Base-by-base conservation (phyloP, 2,329 filamentous ascomycete species). In the Claviceps africana region DNA sequence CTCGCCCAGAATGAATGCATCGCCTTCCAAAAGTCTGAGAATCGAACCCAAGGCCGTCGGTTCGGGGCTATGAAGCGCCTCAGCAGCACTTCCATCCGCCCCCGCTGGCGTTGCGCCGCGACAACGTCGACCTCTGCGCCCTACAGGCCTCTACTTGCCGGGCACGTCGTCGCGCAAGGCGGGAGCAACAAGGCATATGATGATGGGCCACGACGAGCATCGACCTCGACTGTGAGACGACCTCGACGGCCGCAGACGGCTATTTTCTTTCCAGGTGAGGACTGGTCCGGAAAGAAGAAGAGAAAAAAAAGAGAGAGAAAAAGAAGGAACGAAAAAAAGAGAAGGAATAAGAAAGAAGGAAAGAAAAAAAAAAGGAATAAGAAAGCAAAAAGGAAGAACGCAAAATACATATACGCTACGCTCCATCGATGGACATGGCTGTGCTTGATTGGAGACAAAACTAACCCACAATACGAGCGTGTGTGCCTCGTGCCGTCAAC, bases 191-290 rank as follows among this genome's bases (percentile, higher is more conserved):
- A 55, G 46, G 44, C 35, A 35, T 2, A n/a, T 15, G 15, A 15
- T 15, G n/a, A 54, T 15, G 43, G 40, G 9, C 37, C 42, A 39
- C 44, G 48, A 53, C 37, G 51, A 31, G 19, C 49, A 30, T 55
- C 55, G 22, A 40, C 22, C 10, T 47, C 45, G 8, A 47, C 57
- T 58, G 72, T 71, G 37, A 63, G 64, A 21, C 57, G 62, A 54
- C 56, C 60, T 22, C 59, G 61, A 47, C 62, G 72, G 57, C 72
- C 73, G 30, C 68, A 71, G 60, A 81, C 78, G 52, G 78, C 78
- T 54, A 73, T 81, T 51, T 81, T 81, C 71, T 81, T 81, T 56
- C 78, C 78, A 55, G 77, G 76, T 79, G 48, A 53, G 57, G 19
- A 30, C 19, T 25, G 25, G 25, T 5, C 25, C 5, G 5, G 5